These are phyloP conservation scores for Vitis rotundifolia DNA, from an alignment of 164 flowering plant genomes.

Conservation along the genomic window DNA sequence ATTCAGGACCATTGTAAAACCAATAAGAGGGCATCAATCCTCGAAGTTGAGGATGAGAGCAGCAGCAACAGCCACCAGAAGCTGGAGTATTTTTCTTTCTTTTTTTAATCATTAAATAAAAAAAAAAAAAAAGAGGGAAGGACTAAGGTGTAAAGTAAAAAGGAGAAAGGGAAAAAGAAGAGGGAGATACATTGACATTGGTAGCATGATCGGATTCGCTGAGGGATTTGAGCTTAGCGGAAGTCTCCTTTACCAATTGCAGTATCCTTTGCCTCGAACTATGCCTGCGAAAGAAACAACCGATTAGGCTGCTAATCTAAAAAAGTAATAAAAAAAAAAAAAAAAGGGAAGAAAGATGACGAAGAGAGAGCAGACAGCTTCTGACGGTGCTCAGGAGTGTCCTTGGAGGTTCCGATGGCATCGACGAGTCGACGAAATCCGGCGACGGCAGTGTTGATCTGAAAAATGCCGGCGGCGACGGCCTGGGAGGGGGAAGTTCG, in stretches of 20 bases:
- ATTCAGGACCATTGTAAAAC: too few relatives aligned
- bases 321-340: background rate
- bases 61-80: too few relatives aligned
- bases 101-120: too few relatives aligned
- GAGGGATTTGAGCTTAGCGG: conserved; percentile 62
- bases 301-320: too few relatives aligned
- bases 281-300: conserved; percentile 36
- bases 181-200: conserved; percentile 31
- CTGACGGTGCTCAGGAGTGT: conserved; percentile 49
- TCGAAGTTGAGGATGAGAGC: too few relatives aligned
- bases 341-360: conserved; percentile 1
- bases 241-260: conserved; percentile 66
- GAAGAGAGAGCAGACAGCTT: conserved; percentile 4
- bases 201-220: conserved; percentile 44
- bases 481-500: conserved; percentile 23
- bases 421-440: conserved; percentile 69
- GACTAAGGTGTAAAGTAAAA: too few relatives aligned
- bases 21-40: too few relatives aligned
- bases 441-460: conserved; percentile 70
- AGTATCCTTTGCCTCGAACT: conserved; percentile 57
- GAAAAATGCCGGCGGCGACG: conserved; percentile 67
- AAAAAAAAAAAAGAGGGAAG: too few relatives aligned
- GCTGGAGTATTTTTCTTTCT: too few relatives aligned
- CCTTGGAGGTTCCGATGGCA: conserved; percentile 60
- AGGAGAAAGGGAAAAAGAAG: background rate